Conservation (phyloP, 345 rosid species). For the Rhodamnia argentea region DNA sequence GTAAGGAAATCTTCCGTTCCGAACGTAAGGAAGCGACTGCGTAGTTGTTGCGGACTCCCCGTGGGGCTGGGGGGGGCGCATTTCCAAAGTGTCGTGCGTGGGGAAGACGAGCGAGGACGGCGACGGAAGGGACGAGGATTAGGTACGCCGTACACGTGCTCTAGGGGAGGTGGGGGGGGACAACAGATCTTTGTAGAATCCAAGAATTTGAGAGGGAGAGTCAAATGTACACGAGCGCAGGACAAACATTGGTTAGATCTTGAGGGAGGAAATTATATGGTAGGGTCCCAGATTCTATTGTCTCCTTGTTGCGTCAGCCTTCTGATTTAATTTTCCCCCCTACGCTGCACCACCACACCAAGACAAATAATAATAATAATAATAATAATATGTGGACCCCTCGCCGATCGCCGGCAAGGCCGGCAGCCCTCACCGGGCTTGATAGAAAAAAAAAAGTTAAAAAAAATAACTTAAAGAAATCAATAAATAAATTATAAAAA, state of each 20-base stretch:
- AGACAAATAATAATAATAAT: no score
- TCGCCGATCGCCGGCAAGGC: no score
- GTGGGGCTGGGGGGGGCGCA: not conserved
- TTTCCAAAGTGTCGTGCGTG: not conserved
- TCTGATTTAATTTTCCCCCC: not conserved
- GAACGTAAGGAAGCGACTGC: not conserved
- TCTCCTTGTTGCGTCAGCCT: not conserved
- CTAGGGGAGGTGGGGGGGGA: not conserved
- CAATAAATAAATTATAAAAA: no score
- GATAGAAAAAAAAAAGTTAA: no score
- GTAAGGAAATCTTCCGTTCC: not conserved
- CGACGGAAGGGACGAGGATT: not conserved
- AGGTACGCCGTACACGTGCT: not conserved
- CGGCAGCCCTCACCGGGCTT: no score
- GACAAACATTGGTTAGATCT: not conserved
- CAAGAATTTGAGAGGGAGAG: not conserved
- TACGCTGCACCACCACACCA: not conserved
- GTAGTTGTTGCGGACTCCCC: not conserved
- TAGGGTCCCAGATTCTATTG: not conserved
- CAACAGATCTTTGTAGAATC: not conserved
- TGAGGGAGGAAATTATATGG: not conserved
- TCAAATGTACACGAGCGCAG: not conserved
- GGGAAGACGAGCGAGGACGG: not conserved
- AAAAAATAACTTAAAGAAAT: no score
- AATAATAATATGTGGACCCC: no score